Base-by-base conservation (phyloP, 1,139 yeast genomes). In the Hyphopichia fennica region DNA sequence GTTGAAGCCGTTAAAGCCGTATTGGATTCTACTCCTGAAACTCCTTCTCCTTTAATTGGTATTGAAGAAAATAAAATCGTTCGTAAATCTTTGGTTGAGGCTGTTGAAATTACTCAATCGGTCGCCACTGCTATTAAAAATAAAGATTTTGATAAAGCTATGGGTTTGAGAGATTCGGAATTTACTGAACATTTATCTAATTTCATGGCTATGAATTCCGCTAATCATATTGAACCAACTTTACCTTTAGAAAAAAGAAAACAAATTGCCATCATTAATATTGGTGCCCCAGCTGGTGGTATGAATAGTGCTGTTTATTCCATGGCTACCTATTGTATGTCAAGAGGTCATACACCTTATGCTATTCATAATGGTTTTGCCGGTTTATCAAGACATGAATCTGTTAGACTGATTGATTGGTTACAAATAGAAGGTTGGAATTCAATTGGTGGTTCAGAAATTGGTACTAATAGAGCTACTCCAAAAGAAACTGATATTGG, bases 251-350 rank as follows among this genome's bases (percentile, higher is more conserved):
- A 66, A 20, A 67, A 84, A 53, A 72, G 84, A 49, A 72, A 82
- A 53, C 81, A 77, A 50, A 80, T 85, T 50, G 93, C 89, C 40
- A 79, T 85, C 42, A 77, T 86, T 33, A 87, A 85, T 53, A 84
- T 85, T 37, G 95, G 95, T 53, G 95, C 95, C 1, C 90, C 93
- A 23, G 86, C 91, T 15, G 87, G 90, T 43, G 93, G 90, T 42
- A 75, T 86, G 78, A 86, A 86, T 52, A 77, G 87, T 42, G 90
- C 90, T 2, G 84, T 86, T 14, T 77, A 85, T 57, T 82, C 93
- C 19, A 84, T 85, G 60, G 84, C 89, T 3, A 72, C 85, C 17
- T 85, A 81, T 65, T 82, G 90, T 67, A 67, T 85, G 67, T 82
- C 91, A 3, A 77, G 79, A 52, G 95, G 95, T 30, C 95, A 86